Evolutionary conservation across 2,329 filamentous ascomycete species (phyloP).

Genomic region (Grosmannia serpens): DNA sequence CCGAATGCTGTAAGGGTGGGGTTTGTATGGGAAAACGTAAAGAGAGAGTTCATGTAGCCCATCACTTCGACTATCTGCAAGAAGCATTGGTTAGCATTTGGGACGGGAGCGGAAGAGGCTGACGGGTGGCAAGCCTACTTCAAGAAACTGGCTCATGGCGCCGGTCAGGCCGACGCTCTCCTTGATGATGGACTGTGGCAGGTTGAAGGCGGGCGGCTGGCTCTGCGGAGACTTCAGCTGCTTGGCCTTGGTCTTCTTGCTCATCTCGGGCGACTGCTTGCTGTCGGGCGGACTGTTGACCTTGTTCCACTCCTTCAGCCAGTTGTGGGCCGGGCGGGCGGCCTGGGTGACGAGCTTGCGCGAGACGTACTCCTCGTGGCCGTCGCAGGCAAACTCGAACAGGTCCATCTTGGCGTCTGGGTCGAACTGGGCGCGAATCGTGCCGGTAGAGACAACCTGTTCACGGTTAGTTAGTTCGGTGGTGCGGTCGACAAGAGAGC

Average conservation of each 20-base stretch:
- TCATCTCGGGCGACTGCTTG: conserved; percentile 54
- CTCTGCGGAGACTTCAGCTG: conserved; percentile 47
- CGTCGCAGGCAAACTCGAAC: conserved; percentile 66
- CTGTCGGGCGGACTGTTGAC: conserved; percentile 40
- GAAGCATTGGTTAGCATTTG: not conserved
- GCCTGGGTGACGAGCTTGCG: conserved; percentile 52
- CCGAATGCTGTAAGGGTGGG: conserved; percentile 42
- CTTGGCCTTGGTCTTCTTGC: conserved; percentile 51
- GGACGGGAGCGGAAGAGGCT: too few relatives aligned
- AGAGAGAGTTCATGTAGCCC: conserved; percentile 54
- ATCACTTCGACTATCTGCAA: conserved; percentile 52
- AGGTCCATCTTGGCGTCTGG: conserved; percentile 69
- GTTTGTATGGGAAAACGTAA: conserved; percentile 45
- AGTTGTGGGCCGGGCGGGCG: conserved; percentile 49
- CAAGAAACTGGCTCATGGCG: conserved; percentile 52
- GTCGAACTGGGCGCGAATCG: conserved; percentile 69
- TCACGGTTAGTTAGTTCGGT: not conserved
- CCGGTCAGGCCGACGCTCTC: conserved; percentile 46
- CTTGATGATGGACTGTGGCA: conserved; percentile 49
- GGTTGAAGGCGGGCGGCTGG: conserved; percentile 47
- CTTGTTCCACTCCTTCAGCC: conserved; percentile 54
- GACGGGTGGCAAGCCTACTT: conserved; percentile 39
- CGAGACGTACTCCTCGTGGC: conserved; percentile 75
- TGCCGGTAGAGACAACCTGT: conserved; percentile 67
- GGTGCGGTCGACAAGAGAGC: not conserved